Percentiles rank a stretch among this genome's conserved stretches.
Evolutionary conservation across 2,329 filamentous ascomycete genomes (phyloP).

Genomic region (Fusarium drepaniforme): DNA sequence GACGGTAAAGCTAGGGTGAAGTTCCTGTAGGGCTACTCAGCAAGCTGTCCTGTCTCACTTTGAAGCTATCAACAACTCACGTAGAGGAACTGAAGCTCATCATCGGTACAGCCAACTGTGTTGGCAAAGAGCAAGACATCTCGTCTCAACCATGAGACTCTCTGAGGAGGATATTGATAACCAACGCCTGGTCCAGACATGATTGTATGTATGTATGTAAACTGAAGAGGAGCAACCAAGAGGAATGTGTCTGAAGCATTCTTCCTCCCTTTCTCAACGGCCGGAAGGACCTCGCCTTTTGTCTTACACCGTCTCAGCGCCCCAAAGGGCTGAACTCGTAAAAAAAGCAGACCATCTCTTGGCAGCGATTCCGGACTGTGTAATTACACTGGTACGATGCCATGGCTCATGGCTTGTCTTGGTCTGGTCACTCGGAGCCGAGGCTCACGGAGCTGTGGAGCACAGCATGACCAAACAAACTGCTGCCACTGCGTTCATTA

Average conservation of each 20-base stretch:
- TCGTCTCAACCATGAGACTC: constrained; percentile 88
- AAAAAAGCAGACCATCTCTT: constrained; percentile 1
- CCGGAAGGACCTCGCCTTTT: background rate
- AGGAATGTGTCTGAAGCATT: background rate
- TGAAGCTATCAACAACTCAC: constrained; percentile 62
- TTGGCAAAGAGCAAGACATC: constrained; percentile 91
- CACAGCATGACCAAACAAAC: background rate
- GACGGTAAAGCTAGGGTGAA: constrained; percentile 86
- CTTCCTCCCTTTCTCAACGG: background rate
- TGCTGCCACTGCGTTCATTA: background rate
- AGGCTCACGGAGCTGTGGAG: constrained; percentile 3
- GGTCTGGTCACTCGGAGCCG: background rate
- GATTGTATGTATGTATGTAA: background rate
- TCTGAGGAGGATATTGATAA: constrained; percentile 81
- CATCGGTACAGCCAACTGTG: constrained; percentile 85
- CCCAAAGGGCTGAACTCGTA: background rate
- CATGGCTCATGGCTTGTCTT: background rate
- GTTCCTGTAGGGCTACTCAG: constrained; percentile 68
- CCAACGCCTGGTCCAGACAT: constrained; percentile 71
- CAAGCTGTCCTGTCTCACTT: constrained; percentile 7
- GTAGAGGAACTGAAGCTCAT: constrained; percentile 94
- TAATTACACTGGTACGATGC: constrained; percentile 1
- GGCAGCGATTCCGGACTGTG: background rate
- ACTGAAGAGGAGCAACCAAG: background rate
- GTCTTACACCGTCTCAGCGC: background rate